Conservation (phyloP, 129 eudicot genomes). For the Scalesia atractyloides region DNA sequence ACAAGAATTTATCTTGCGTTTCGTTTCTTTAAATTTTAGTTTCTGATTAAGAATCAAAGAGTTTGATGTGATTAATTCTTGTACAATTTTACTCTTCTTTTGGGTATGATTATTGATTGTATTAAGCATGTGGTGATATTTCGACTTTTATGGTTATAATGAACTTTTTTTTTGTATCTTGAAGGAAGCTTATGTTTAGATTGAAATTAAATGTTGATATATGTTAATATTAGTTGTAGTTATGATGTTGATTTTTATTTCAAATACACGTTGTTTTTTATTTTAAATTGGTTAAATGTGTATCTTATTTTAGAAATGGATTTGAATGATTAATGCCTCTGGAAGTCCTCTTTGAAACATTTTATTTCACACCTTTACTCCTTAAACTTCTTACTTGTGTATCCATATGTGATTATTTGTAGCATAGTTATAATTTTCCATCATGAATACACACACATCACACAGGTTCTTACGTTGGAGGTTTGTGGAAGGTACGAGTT, state of each 20-base stretch:
- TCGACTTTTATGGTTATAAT: neutral
- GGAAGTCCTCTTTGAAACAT: neutral
- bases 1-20: too few species aligned
- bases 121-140: neutral
- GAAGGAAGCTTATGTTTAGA: neutral
- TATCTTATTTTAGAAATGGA: neutral
- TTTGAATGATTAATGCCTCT: neutral
- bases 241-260: neutral
- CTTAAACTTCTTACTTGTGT: neutral
- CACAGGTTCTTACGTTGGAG: constrained; percentile 73
- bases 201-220: neutral
- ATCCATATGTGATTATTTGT: too few species aligned
- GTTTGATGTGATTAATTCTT: too few species aligned
- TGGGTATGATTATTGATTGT: too few species aligned
- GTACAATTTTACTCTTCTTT: too few species aligned
- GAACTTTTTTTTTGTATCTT: neutral
- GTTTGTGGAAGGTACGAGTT: constrained; percentile 76
- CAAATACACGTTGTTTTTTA: too few species aligned
- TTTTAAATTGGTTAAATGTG: constrained; percentile 16
- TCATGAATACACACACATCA: neutral
- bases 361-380: neutral
- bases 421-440: too few species aligned
- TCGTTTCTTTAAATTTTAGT: neutral
- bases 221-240: neutral
- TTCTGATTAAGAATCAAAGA: too few species aligned